These are phyloP conservation scores for Mycena haematopus DNA, from an alignment of 768 basidiomycete species.

Conservation along the genomic window DNA sequence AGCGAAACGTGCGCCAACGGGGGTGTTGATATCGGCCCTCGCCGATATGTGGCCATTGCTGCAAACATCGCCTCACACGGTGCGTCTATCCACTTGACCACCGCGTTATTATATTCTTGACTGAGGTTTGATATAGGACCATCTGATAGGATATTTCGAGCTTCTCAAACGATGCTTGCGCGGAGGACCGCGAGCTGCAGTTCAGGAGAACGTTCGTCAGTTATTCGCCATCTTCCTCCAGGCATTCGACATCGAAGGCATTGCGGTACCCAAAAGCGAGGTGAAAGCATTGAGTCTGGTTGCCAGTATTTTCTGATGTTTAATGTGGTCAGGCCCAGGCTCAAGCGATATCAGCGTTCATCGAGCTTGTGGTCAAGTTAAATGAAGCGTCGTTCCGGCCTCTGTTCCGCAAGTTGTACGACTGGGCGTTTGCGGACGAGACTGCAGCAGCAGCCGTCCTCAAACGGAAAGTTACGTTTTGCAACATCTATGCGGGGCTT, in stretches of 20 bases:
- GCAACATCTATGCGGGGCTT: conserved; percentile 72
- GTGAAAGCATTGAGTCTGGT: conserved; percentile 32
- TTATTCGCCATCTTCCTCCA: conserved; percentile 83
- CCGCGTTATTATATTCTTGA: conserved; percentile 22
- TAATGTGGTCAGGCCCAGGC: conserved; percentile 52
- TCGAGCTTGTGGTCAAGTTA: conserved; percentile 89
- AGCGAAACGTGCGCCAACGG: conserved; percentile 73
- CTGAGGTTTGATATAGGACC: conserved; percentile 31
- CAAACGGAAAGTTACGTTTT: conserved; percentile 72
- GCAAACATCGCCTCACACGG: conserved; percentile 43
- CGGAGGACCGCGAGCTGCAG: conserved; percentile 63
- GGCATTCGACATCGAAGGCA: conserved; percentile 65
- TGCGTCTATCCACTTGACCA: conserved; percentile 28
- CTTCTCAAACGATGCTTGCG: conserved; percentile 71
- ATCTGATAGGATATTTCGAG: conserved; percentile 65
- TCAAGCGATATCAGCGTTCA: conserved; percentile 72
- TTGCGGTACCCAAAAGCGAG: conserved; percentile 34
- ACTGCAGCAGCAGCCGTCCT: conserved; percentile 41
- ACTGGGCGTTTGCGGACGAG: conserved; percentile 87
- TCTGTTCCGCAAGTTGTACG: conserved; percentile 88
- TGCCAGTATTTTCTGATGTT: background rate
- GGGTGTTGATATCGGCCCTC: conserved; percentile 70
- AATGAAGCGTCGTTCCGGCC: conserved; percentile 93
- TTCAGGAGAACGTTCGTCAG: conserved; percentile 69
- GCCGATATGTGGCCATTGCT: conserved; percentile 59